Conservation (phyloP, 805 yeast species). For the Lipomyces anomalus region DNA sequence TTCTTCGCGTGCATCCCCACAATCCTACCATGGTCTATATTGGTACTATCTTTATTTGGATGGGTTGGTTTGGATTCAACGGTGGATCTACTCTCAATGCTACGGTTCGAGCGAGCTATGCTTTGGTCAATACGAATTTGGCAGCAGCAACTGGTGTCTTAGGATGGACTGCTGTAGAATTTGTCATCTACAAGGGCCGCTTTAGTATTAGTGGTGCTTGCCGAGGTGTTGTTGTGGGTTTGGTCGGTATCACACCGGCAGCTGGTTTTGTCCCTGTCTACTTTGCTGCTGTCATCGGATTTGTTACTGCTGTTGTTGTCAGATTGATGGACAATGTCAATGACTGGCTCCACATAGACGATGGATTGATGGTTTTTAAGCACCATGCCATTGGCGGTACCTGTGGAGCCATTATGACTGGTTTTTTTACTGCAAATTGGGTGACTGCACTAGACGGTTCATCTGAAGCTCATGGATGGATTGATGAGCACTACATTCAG, state of each 20-base stretch:
- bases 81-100: constrained; percentile 97
- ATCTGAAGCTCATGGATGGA: constrained; percentile 57
- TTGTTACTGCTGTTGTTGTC: constrained; percentile 36
- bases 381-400: constrained; percentile 89
- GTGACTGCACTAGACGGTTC: constrained; percentile 65
- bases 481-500: constrained; percentile 75
- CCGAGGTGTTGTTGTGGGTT: constrained; percentile 88
- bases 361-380: constrained; percentile 91
- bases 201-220: constrained; percentile 92
- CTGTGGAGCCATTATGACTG: constrained; percentile 75
- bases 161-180: constrained; percentile 88
- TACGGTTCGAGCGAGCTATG: constrained; percentile 88
- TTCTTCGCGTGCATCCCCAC: constrained; percentile 44
- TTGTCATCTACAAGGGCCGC: constrained; percentile 54
- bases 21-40: constrained; percentile 83
- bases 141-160: constrained; percentile 93
- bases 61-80: constrained; percentile 99
- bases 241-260: constrained; percentile 94
- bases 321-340: constrained; percentile 19
- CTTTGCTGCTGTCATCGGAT: constrained; percentile 80
- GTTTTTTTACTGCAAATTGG: constrained; percentile 85
- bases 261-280: constrained; percentile 95
- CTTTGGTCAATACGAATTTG: constrained; percentile 83
- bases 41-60: constrained; percentile 94
- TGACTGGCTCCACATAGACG: constrained; percentile 68